Evolutionary conservation across 352 stramenopile genomes (phyloP), one percentile per base, ranked within the genome.

Genomic region (Pythium aquatile): DNA sequence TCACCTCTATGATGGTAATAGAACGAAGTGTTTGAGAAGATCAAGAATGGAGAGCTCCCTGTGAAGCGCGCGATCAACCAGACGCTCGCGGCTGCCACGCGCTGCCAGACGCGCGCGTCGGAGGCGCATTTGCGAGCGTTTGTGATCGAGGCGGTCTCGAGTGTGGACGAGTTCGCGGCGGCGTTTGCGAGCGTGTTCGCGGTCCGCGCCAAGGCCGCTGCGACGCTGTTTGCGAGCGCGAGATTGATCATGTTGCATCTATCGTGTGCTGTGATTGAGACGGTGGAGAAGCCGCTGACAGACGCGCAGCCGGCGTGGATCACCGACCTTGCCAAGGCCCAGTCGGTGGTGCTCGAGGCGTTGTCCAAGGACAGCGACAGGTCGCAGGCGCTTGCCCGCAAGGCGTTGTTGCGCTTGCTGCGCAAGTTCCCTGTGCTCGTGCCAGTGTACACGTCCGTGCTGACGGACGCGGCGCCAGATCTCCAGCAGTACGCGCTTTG

Each of bases 61-160:
- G 65, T 88, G 55, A 93, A 93, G 69, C 81, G 81, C 35, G 66
- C 83, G 26, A 77, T 85, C 56, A 85, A 76, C 60, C 78, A 89
- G 61, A 77, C 79, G 46, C 68, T 94, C 49, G 56, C 61, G n/a
- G 72, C 83, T 20, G 73, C 62, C 53, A 88, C 76, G 52, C 82
- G 81, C 63, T 77, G 63, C 47, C 78, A 90, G 59, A 74, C 78
- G 44, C 82, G 81, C 66, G 70, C 72, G 29, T 77, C 85, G 7
- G 81, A 93, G 55, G 42, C 58, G 9, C 79, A 86, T 51, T 47
- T 94, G 56, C 80, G 76, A 37, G 61, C 67, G 32, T 75, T 94
- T 42, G 56, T 91, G 32, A 65, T 62, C 24, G 73, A 74, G 37
- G 72, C 76, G 1, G 63, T 66, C 32, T 24, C 56, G 2, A 44